Evolutionary conservation across 495 filamentous ascomycete species (phyloP).

Genomic region (Jackrogersella multiformis): DNA sequence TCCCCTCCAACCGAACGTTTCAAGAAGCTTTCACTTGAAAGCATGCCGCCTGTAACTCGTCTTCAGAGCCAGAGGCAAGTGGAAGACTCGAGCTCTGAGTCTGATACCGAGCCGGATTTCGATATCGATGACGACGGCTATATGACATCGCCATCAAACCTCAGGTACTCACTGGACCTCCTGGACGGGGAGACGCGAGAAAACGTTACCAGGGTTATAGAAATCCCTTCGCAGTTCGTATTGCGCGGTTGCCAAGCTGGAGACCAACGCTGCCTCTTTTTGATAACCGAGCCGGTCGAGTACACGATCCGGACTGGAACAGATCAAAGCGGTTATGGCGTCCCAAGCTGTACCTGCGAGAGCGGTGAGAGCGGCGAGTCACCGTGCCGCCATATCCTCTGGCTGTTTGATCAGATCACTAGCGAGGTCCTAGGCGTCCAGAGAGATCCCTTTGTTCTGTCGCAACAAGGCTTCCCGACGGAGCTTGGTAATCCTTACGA

Average conservation of each 20-base stretch:
- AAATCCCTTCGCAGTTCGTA: conserved; percentile 51
- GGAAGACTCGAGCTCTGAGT: conserved; percentile 42
- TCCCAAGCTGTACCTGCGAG: conserved; percentile 54
- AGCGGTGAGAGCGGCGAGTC: conserved; percentile 42
- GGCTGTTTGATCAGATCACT: conserved; percentile 57
- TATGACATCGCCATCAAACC: conserved; percentile 49
- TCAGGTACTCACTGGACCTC: conserved; percentile 47
- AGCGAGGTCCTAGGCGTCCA: conserved; percentile 52
- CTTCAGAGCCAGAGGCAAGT: conserved; percentile 39
- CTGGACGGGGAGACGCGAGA: conserved; percentile 42
- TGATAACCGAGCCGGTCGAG: conserved; percentile 57
- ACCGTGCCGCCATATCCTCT: conserved; percentile 60
- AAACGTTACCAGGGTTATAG: conserved; percentile 37
- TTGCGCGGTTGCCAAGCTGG: conserved; percentile 54
- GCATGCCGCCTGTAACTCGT: conserved; percentile 43
- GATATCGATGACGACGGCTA: conserved; percentile 49
- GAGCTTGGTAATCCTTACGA: conserved; percentile 56
- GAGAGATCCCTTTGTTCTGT: conserved; percentile 48
- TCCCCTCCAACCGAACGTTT: conserved; percentile 50
- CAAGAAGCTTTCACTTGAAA: conserved; percentile 54
- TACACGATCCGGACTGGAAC: conserved; percentile 56
- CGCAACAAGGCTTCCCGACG: conserved; percentile 49
- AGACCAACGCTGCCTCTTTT: conserved; percentile 56
- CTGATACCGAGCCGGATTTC: conserved; percentile 38
- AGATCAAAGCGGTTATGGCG: conserved; percentile 48